Evolutionary conservation across 108 stramenopile species (phyloP), one percentile per base, ranked within the genome.

Genomic region (Skeletonema costatum): DNA sequence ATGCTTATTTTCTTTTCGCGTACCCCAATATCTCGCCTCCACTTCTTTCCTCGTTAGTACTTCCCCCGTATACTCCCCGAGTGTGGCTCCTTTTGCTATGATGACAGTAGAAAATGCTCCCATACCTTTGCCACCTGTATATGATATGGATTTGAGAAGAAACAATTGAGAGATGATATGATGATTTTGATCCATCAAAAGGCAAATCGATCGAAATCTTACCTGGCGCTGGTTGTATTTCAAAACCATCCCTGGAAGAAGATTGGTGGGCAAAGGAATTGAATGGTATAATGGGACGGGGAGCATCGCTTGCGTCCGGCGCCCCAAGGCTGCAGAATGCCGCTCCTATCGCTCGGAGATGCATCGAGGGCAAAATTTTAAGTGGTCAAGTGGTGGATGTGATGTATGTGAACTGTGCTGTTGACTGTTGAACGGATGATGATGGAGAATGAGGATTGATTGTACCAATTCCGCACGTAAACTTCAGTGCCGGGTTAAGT

Each of bases 1-100:
- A 13, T 73, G 32, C 17, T 66, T 65, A 25, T 65, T 51, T 25
- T 31, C 35, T 17, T 73, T 60, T 12, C 56, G 36, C 8, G 41
- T 61, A 1, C 38, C 64, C 77, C 77, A 78, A 66, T 78, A 78
- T 5, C 77, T 29, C 33, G 39, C 72, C 60, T 73, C 71, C 1
- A 78, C 72, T 31, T 78, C 32, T 39, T 14, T 1, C 29, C 56
- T 53, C 21, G 77, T 78, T 13, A 78, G 46, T 19, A 65, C 13
- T 42, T 73, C 77, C 9, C 77, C 77, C 3, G 62, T 30, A 16
- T 78, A 78, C 42, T 78, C 77, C 6, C 77, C 77, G 1, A 78
- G 13, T 31, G 16, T 17, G 8, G 1, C 44, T 44, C 77, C 77
- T 29, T 66, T 66, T 16, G 3, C 5, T 32, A 78, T 74, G 8